phyloP scores from a whole-genome alignment of 768 basidiomycete genomes.

The Mycena kentingensis region DNA sequence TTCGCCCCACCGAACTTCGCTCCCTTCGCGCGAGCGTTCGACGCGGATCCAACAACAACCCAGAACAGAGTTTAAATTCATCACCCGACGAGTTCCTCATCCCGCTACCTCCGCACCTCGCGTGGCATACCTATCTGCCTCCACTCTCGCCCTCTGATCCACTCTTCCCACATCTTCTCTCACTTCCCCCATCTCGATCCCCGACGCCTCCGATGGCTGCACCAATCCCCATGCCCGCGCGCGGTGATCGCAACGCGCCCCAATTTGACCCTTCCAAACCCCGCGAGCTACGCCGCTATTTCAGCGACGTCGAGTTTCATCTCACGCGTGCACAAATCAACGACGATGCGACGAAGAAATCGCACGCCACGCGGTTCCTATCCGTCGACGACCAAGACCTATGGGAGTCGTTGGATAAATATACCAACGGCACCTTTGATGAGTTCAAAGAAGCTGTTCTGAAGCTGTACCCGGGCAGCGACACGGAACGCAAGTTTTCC shows the following conservation, averaged over 20 bases:
- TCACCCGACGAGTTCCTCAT: background rate
- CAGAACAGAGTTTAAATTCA: background rate
- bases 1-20: background rate
- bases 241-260: conserved; percentile 21
- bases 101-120: background rate
- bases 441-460: conserved; percentile 26
- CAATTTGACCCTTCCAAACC: conserved; percentile 21
- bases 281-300: conserved; percentile 22
- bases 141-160: conserved; percentile 1
- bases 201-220: background rate
- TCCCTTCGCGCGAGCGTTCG: background rate
- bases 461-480: conserved; percentile 28
- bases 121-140: background rate
- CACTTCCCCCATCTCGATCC: background rate
- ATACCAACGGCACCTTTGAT: conserved; percentile 15
- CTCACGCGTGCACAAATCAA: conserved; percentile 10
- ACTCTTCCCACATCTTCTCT: background rate
- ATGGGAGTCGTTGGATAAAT: conserved; percentile 22
- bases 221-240: conserved; percentile 22
- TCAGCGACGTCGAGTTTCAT: conserved; percentile 20
- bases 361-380: conserved; percentile 16
- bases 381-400: conserved; percentile 20
- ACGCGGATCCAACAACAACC: background rate
- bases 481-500: conserved; percentile 19
- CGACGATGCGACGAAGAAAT: conserved; percentile 19